Conservation (phyloP, 2,329 filamentous ascomycete species). For the Fusarium incarnatum region DNA sequence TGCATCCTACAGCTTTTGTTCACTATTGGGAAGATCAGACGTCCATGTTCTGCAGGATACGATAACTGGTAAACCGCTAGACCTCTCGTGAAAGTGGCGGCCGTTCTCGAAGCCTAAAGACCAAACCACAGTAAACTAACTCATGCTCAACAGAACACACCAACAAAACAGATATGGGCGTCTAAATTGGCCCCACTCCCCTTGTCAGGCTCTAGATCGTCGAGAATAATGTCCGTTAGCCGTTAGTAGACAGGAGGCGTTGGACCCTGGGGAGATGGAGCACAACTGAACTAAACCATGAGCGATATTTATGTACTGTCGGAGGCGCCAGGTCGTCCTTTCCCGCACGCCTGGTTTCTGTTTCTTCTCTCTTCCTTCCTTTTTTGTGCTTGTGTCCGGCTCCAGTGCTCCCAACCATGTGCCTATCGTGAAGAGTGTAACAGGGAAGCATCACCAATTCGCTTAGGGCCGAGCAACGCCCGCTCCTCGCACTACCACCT, state of each 20-base stretch:
- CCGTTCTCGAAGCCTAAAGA: background rate
- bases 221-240: constrained; percentile 7
- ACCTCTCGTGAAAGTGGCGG: background rate
- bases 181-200: background rate
- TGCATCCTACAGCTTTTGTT: too few species aligned
- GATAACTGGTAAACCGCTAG: background rate
- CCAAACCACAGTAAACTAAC: background rate
- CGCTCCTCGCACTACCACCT: background rate
- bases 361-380: constrained; percentile 1
- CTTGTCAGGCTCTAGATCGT: constrained; percentile 11
- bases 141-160: background rate
- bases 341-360: background rate
- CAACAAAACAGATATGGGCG: background rate
- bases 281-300: background rate
- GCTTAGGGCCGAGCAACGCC: constrained; percentile 16
- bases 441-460: background rate
- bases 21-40: too few species aligned
- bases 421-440: constrained; percentile 21
- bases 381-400: background rate
- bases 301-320: constrained; percentile 33
- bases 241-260: constrained; percentile 9
- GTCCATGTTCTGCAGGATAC: too few species aligned
- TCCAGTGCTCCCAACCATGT: background rate
- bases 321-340: background rate
- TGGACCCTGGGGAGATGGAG: background rate